Evolutionary conservation across 768 basidiomycete genomes (phyloP), one percentile per base, ranked within the genome.

Genomic region (Phanerodontia chrysosporium): DNA sequence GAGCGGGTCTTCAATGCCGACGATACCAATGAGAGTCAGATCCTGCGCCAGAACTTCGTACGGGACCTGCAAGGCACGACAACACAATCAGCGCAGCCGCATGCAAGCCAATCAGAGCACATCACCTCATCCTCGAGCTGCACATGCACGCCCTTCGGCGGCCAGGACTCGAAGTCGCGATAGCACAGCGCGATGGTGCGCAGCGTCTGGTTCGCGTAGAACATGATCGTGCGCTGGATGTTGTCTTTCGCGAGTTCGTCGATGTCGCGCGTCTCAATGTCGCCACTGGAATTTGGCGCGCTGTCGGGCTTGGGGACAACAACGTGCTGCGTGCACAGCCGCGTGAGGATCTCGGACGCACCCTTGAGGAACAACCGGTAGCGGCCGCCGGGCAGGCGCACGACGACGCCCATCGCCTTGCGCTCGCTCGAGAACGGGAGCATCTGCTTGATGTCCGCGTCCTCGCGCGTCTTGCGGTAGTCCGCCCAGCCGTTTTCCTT

Each of bases 161-260:
- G 96, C 95, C 96, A 98, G 0, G 76, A 71, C 5, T 84, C 70
- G 58, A 97, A 87, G 68, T 99, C 95, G 49, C 86, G 82, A 69
- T 98, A 98, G 72, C 95, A 97, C 46, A 98, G 74, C 1, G 95
- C 94, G 64, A 99, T 92, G 1, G 97, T 98, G 51, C 96, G 85
- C 10, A 98, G 85, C 13, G 86, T 90, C 75, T 98, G 96, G 72
- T 95, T 95, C 66, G 95, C 95, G 71, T 99, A 98, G 74, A 97
- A 96, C 64, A 96, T 95, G 73, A 95, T 98, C 14, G 96, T 98
- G 48, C 92, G 83, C 27, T 80, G 82, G 70, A 98, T 92, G 69
- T 98, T 98, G 67, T 89, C 87, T 59, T 79, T 77, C 14, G 87
- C 84, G 18, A 86, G 74, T 10, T 82, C 76, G 65, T 85, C 85